Evolutionary conservation across 768 basidiomycete species (phyloP).

Genomic region (Boletus patriciae): DNA sequence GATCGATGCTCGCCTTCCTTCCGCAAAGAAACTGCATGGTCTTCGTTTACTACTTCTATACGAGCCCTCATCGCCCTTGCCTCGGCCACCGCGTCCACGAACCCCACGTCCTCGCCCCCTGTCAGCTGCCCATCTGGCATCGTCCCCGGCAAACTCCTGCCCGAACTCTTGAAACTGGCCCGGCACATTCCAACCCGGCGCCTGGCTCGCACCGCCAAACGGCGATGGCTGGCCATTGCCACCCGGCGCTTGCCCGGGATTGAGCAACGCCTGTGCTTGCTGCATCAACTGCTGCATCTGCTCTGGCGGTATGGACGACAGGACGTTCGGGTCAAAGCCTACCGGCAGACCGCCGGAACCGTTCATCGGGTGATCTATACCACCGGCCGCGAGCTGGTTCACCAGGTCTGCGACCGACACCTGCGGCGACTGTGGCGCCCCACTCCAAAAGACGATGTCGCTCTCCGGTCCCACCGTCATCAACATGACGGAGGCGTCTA

Average conservation of each 20-base stretch:
- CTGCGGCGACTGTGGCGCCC: conserved; percentile 26
- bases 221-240: conserved; percentile 32
- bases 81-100: conserved; percentile 59
- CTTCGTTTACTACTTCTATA: conserved; percentile 82
- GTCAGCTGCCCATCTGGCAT: conserved; percentile 43
- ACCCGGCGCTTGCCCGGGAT: conserved; percentile 29
- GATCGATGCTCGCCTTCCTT: conserved; percentile 86
- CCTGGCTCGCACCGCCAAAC: conserved; percentile 39
- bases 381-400: conserved; percentile 55
- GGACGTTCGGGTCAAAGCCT: conserved; percentile 44
- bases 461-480: conserved; percentile 74
- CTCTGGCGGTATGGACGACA: conserved; percentile 51
- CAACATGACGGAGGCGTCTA: conserved; percentile 56
- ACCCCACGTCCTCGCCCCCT: conserved; percentile 56
- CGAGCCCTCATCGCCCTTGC: conserved; percentile 54
- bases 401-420: conserved; percentile 70
- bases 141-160: conserved; percentile 48
- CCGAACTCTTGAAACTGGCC: conserved; percentile 48
- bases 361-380: conserved; percentile 41
- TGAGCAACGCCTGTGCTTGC: conserved; percentile 37
- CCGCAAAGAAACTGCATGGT: conserved; percentile 88
- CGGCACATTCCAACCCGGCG: conserved; percentile 39
- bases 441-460: conserved; percentile 66
- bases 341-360: conserved; percentile 34
- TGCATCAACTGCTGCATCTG: conserved; percentile 64